Evolutionary conservation across 257 asterid genomes (phyloP), one percentile per base, ranked within the genome.

Genomic region (Agastache rugosa): DNA sequence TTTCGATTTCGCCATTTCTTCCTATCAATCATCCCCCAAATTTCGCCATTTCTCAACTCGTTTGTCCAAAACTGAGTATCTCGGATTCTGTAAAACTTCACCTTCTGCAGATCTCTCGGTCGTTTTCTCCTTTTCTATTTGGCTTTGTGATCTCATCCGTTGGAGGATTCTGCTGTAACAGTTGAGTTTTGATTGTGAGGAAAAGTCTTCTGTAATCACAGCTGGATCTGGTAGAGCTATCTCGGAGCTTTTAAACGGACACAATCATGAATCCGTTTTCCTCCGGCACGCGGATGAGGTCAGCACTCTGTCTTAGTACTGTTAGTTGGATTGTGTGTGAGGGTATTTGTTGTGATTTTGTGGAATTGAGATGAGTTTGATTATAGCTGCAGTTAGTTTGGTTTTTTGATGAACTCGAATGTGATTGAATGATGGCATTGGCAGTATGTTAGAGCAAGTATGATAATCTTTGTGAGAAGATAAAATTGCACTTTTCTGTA

Each of bases 241-340:
- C 89, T 51, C 79, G 87, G 82, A 83, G 85, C 81, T 85, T 83
- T 73, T 62, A 77, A 58, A 65, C 80, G 47, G 89, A 81, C 76
- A 78, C 89, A 85, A 83, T 83, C 89, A 92, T 92, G 97, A 90
- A 92, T 86, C 96, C 96, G 63, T 92, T 92, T 80, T 88, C 96
- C 11, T 88, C 97, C 79, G 91, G 91, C 85, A 87, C 97, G 27
- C 96, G 96, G 76, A 86, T 92, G 74, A 90, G 97, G 97, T 87
- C 31, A 67, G 79, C 44, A 17, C 53, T 75, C 69, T 12, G 12
- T 9, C 15, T 16, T 20, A 17, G 48, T 17, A 35, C 60, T 81
- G 44, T 67, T 59, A 37, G 50, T 70, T 45, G 71, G 82, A 75
- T 70, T 72, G 35, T 55, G 25, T 68, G 12, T 25, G 41, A 34